Evolutionary conservation across 306 rosid species (phyloP).

Genomic region (Malus sieversii): DNA sequence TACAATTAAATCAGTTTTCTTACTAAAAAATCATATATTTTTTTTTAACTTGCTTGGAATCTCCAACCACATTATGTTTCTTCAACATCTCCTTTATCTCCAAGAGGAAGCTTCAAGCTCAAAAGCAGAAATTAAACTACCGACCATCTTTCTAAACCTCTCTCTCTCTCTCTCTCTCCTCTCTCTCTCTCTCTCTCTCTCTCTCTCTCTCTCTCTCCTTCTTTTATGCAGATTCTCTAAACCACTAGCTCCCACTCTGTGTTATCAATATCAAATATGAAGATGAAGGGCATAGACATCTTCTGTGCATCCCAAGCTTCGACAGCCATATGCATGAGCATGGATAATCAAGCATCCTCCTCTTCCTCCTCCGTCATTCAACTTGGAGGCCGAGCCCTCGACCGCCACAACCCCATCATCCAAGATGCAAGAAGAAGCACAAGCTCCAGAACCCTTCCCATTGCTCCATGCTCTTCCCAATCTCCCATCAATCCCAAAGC

Average conservation of each 20-base stretch:
- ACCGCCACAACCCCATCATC: slow-evolving; percentile 93
- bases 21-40: neutral
- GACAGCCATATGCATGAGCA: slow-evolving; percentile 67
- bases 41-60: neutral
- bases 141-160: neutral
- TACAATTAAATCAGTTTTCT: neutral
- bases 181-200: slow-evolving; percentile 16
- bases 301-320: slow-evolving; percentile 83
- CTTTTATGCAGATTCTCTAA: slow-evolving; percentile 32
- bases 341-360: slow-evolving; percentile 67
- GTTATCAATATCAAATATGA: slow-evolving; percentile 7
- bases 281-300: slow-evolving; percentile 63
- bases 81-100: slow-evolving; percentile 11
- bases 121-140: slow-evolving; percentile 12
- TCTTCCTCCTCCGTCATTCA: slow-evolving; percentile 52
- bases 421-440: slow-evolving; percentile 37
- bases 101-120: slow-evolving; percentile 22
- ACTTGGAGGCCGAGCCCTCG: slow-evolving; percentile 75
- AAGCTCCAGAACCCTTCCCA: slow-evolving; percentile 3
- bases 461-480: slow-evolving; percentile 32
- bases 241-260: slow-evolving; percentile 16
- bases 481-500: slow-evolving; percentile 37
- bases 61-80: slow-evolving; percentile 5
- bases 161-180: slow-evolving; percentile 18
- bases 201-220: slow-evolving; percentile 6